Evolutionary conservation across 306 rosid species (phyloP).

Genomic region (Pterocarpus macrocarpus): DNA sequence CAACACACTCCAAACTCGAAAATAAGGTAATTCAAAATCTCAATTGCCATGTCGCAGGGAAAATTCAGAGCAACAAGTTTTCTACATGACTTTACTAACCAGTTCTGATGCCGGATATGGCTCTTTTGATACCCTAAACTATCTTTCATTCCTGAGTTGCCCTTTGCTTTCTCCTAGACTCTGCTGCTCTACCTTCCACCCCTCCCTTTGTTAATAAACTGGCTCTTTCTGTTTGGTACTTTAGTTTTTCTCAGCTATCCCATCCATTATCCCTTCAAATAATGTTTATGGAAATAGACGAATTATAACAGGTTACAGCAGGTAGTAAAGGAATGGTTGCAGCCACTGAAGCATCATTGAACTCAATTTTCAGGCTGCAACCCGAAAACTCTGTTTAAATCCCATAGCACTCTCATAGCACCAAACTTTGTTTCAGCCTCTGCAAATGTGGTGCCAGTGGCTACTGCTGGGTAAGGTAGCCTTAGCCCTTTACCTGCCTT

Average conservation of each 20-base stretch:
- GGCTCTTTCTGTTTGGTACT: constrained; percentile 15
- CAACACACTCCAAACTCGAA: not conserved
- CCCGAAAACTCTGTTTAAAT: constrained; percentile 57
- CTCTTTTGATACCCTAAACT: constrained; percentile 7
- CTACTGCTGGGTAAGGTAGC: constrained; percentile 75
- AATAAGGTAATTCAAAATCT: not conserved
- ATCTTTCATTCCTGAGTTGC: not conserved
- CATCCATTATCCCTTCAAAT: constrained; percentile 8
- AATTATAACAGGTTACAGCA: constrained; percentile 27
- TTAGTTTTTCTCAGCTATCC: constrained; percentile 31
- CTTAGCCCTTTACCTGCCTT: constrained; percentile 57
- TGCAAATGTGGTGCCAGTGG: constrained; percentile 70
- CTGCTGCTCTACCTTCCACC: not conserved
- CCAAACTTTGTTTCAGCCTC: constrained; percentile 79
- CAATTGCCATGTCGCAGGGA: not conserved
- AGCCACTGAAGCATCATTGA: constrained; percentile 38
- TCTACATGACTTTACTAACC: constrained; percentile 20
- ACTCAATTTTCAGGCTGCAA: constrained; percentile 49
- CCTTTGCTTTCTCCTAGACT: not conserved
- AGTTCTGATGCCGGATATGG: not conserved
- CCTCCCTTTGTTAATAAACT: constrained; percentile 15
- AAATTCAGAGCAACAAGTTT: not conserved
- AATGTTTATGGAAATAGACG: constrained; percentile 13
- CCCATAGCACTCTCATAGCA: constrained; percentile 86
- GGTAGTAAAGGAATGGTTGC: constrained; percentile 38